A percentile compares a stretch with the other conserved stretches of the same genome.
These are phyloP conservation scores for Metschnikowia cerradonensis DNA, from an alignment of 805 yeast genomes.

Conservation along the genomic window DNA sequence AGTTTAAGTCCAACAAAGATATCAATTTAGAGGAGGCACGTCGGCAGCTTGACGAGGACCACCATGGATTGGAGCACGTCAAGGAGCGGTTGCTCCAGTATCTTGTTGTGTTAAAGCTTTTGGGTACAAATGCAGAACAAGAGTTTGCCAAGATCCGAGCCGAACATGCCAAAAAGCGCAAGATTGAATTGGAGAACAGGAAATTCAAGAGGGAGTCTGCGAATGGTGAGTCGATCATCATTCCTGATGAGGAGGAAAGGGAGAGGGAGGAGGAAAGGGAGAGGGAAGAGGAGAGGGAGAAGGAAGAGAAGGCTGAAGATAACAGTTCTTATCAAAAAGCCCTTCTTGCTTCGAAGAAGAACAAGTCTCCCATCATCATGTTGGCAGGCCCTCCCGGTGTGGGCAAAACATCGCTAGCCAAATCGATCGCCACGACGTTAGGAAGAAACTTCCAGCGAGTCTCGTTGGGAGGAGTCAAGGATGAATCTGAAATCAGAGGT, in stretches of 20 bases:
- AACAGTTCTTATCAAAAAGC: slow-evolving; percentile 2
- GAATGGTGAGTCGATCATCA: slow-evolving; percentile 25
- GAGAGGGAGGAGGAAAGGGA: slow-evolving; percentile 27
- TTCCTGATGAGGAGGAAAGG: slow-evolving; percentile 37
- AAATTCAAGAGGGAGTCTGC: slow-evolving; percentile 18
- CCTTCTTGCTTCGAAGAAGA: slow-evolving; percentile 26
- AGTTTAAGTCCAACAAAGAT: slow-evolving; percentile 35
- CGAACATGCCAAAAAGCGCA: slow-evolving; percentile 7
- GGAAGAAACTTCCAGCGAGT: slow-evolving; percentile 74
- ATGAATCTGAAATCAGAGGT: slow-evolving; percentile 86
- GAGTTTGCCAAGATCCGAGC: slow-evolving; percentile 12
- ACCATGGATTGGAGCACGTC: slow-evolving; percentile 69
- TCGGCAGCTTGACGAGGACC: slow-evolving; percentile 65
- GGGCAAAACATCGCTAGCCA: slow-evolving; percentile 85
- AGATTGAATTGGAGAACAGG: slow-evolving; percentile 12
- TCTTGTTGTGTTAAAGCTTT: slow-evolving; percentile 68
- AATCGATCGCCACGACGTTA: slow-evolving; percentile 70
- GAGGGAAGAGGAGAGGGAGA: slow-evolving; percentile 25
- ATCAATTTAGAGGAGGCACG: slow-evolving; percentile 53
- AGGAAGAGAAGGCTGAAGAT: slow-evolving; percentile 21
- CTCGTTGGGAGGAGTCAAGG: slow-evolving; percentile 83
- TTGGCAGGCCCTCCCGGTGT: slow-evolving; percentile 93
- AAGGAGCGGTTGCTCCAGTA: slow-evolving; percentile 76
- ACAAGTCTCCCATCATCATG: slow-evolving; percentile 69
- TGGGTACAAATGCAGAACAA: slow-evolving; percentile 37